Evolutionary conservation across 2,329 filamentous ascomycete species (phyloP).

Genomic region (Pestalotiopsis sp.): DNA sequence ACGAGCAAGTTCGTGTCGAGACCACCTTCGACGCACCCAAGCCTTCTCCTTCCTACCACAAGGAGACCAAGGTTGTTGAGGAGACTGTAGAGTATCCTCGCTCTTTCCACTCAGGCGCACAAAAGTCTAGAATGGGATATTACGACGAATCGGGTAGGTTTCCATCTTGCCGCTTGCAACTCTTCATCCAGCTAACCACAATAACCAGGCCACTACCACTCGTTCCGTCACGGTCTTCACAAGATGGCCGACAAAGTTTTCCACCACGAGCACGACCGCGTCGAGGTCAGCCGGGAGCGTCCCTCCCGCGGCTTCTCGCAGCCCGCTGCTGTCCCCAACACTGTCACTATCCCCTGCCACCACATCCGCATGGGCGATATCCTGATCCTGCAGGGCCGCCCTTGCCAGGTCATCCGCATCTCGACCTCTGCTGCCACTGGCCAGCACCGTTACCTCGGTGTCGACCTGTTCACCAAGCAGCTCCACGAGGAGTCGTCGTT

Average conservation of each 20-base stretch:
- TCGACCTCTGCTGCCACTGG: slow-evolving; percentile 96
- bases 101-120: slow-evolving; percentile 39
- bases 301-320: background rate
- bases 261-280: slow-evolving; percentile 52
- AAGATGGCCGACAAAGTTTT: slow-evolving; percentile 60
- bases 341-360: slow-evolving; percentile 98
- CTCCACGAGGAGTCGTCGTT: slow-evolving; percentile 98
- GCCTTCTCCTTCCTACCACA: slow-evolving; percentile 51
- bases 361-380: slow-evolving; percentile 99
- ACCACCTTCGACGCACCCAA: slow-evolving; percentile 47
- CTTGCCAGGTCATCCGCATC: slow-evolving; percentile 99
- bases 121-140: slow-evolving; percentile 65
- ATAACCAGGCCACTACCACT: slow-evolving; percentile 58
- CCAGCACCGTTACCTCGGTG: slow-evolving; percentile 99
- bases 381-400: slow-evolving; percentile 96
- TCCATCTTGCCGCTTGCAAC: slow-evolving; percentile 8
- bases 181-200: slow-evolving; percentile 19
- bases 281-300: slow-evolving; percentile 11
- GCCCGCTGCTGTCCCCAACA: slow-evolving; percentile 63
- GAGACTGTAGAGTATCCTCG: slow-evolving; percentile 65
- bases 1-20: slow-evolving; percentile 38
- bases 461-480: slow-evolving; percentile 99
- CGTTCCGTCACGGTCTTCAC: slow-evolving; percentile 58
- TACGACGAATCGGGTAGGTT: slow-evolving; percentile 64
- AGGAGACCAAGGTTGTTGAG: slow-evolving; percentile 63